Percentiles rank a stretch among this genome's conserved stretches.
Evolutionary conservation across 768 basidiomycete species (phyloP).

Genomic region (Hemileccinum rubropunctum): DNA sequence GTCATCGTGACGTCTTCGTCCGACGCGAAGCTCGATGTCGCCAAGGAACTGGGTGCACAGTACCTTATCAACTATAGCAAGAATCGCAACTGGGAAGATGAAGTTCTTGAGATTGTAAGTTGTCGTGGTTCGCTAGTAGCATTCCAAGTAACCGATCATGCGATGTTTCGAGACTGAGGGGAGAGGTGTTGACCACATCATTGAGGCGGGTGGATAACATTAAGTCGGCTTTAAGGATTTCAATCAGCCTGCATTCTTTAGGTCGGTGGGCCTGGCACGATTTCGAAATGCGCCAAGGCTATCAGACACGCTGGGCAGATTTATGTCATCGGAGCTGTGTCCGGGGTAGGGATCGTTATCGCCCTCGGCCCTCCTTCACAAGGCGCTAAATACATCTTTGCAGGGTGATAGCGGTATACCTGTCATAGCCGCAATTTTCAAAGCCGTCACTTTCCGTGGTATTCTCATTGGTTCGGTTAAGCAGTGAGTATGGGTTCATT

Average conservation of each 20-base stretch:
- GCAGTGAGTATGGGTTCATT: constrained; percentile 39
- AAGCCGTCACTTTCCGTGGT: constrained; percentile 45
- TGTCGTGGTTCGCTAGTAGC: not conserved
- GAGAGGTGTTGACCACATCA: constrained; percentile 35
- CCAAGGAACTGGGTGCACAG: constrained; percentile 48
- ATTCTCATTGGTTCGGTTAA: constrained; percentile 56
- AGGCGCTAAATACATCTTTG: not conserved
- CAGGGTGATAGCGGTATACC: constrained; percentile 29
- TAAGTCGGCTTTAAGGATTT: too few species aligned
- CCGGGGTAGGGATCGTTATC: constrained; percentile 28
- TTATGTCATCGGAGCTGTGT: constrained; percentile 52
- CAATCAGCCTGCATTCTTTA: constrained; percentile 16
- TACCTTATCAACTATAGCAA: constrained; percentile 63
- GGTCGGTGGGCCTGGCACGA: constrained; percentile 55
- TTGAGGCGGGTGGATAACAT: constrained; percentile 17
- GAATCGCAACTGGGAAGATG: constrained; percentile 55
- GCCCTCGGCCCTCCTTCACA: too few species aligned
- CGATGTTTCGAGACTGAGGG: constrained; percentile 27
- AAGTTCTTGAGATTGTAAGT: constrained; percentile 45
- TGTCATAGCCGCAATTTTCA: constrained; percentile 36
- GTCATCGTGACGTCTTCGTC: constrained; percentile 70
- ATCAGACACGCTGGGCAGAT: constrained; percentile 43
- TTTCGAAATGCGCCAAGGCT: constrained; percentile 41
- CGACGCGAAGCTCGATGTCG: constrained; percentile 57
- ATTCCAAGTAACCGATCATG: not conserved